Evolutionary conservation across 768 basidiomycete species (phyloP), one percentile per base, ranked within the genome.

Genomic region (Kwoniella mangroviensis): DNA sequence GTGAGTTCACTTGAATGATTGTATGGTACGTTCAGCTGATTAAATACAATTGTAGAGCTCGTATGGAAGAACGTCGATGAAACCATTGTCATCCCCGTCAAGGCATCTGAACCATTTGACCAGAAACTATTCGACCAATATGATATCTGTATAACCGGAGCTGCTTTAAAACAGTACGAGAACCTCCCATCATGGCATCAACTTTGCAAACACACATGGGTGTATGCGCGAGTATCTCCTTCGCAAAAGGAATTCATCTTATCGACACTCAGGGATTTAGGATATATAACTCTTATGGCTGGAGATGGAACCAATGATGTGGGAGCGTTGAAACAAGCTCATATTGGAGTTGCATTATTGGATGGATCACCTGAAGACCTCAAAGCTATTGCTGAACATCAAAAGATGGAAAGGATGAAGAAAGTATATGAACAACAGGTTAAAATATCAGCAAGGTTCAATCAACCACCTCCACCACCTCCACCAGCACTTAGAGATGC

Each of bases 271-370:
- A 94, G 94, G 82, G 86, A 86, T 2, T 88, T 97, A 26, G 96
- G 96, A 24, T 99, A 93, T 81, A 87, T 87, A 17, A 99, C 97
- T 0, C 87, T 99, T 62, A 98, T 98, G 97, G 97, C 95, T 5
- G 97, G 97, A 62, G 97, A 99, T 80, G 97, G 97, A 40, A 99
- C 97, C 4, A 98, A 99, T 80, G 97, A 98, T 72, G 97, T 99
- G 60, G 97, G 97, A 24, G 97, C 97, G 2, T 88, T 99, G 63
- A 99, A 98, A 83, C 94, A 97, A 81, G 97, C 97, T 0, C 94
- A 99, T 82, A 91, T 99, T 69, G 96, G 97, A 61, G 92, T 98
- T 34, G 96, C 96, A 1, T 85, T 94, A 3, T 85, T 97, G 64
- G 94, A 98, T 77, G 94, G 96, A 0, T 92, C 94, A 0, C 88